These are phyloP conservation scores for Symbiodinium natans DNA, from an alignment of 73 alveolate genomes.

Conservation along the genomic window DNA sequence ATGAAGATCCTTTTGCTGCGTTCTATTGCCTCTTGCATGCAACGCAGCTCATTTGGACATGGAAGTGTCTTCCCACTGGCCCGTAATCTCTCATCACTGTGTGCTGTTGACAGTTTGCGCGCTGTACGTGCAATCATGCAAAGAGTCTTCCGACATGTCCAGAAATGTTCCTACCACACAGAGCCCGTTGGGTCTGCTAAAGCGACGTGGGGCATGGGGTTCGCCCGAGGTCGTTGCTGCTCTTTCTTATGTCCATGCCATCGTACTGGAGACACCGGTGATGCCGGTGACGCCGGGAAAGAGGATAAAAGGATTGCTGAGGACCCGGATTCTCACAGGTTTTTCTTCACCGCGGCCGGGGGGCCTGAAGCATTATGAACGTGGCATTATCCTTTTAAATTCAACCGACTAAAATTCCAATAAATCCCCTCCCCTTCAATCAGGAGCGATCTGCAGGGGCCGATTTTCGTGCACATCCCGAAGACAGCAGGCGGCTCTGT, in stretches of 20 bases:
- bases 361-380: too few relatives aligned
- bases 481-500: conserved; percentile 63
- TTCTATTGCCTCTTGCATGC: not conserved
- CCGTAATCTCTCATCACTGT: too few relatives aligned
- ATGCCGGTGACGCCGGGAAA: not conserved
- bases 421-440: too few relatives aligned
- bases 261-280: not conserved
- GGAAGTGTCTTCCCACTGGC: not conserved
- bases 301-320: not conserved
- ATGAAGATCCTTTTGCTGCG: not conserved
- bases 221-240: not conserved
- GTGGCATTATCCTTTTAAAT: too few relatives aligned
- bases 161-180: too few relatives aligned
- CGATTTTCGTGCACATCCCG: conserved; percentile 82
- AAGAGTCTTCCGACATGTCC: too few relatives aligned
- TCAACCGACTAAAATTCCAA: too few relatives aligned
- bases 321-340: not conserved
- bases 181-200: too few relatives aligned
- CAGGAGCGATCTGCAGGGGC: conserved; percentile 82
- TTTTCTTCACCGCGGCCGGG: not conserved
- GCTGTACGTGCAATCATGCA: too few relatives aligned
- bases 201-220: too few relatives aligned
- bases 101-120: too few relatives aligned
- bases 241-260: not conserved
- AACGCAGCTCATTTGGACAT: not conserved